Percentiles rank a stretch among this genome's conserved stretches.
These are phyloP conservation scores for Craterostigma plantagineum DNA, from an alignment of 257 asterid genomes.

Conservation along the genomic window DNA sequence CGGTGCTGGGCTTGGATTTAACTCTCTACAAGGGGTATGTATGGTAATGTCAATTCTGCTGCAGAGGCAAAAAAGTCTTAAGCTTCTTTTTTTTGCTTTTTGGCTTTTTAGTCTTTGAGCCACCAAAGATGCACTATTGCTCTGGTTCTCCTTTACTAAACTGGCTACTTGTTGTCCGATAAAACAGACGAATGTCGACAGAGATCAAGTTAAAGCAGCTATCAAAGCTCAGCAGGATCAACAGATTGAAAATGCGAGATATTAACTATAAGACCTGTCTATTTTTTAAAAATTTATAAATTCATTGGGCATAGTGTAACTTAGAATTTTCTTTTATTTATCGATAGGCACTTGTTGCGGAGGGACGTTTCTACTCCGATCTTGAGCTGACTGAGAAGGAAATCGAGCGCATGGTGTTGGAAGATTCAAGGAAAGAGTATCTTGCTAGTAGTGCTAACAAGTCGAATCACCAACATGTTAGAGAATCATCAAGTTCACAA, in stretches of 20 bases:
- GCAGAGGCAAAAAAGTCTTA: background rate
- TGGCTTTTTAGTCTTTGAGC: background rate
- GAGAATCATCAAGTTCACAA: constrained; percentile 68
- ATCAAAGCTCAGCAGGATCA: constrained; percentile 98
- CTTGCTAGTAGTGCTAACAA: constrained; percentile 35
- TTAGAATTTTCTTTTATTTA: background rate
- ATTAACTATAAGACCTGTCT: background rate
- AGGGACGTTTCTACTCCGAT: constrained; percentile 93
- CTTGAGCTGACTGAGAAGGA: constrained; percentile 96
- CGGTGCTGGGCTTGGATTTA: constrained; percentile 94
- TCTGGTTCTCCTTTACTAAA: no score
- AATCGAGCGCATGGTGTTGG: constrained; percentile 95
- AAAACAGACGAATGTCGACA: constrained; percentile 43
- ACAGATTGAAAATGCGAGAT: constrained; percentile 73
- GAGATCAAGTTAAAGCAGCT: constrained; percentile 93
- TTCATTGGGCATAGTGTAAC: background rate
- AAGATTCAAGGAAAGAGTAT: constrained; percentile 91
- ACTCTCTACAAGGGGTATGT: constrained; percentile 85
- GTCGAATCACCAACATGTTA: constrained; percentile 45
- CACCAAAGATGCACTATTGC: no score
- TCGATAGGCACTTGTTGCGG: constrained; percentile 84
- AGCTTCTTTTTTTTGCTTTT: background rate
- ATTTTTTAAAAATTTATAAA: background rate
- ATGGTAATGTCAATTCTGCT: background rate
- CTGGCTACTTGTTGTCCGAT: no score